A percentile compares a stretch with the other conserved stretches of the same genome.
phyloP scores from a whole-genome alignment of 768 basidiomycete species.

The Podaxis mareebaensis region DNA sequence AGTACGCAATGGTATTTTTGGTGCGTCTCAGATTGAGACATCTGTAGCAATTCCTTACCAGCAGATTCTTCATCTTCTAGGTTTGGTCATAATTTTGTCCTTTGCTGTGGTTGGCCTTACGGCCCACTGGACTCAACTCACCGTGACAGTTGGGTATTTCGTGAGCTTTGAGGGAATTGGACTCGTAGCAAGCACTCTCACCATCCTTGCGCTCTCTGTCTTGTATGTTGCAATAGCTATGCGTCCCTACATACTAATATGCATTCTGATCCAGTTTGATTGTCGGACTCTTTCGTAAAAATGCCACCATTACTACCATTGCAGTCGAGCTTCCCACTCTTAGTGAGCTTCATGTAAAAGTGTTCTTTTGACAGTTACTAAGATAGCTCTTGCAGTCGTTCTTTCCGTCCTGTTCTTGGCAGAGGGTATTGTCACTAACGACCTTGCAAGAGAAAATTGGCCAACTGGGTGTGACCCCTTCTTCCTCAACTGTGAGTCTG shows the following conservation, averaged over 20 bases:
- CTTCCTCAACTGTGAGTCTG: neutral
- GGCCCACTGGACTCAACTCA: neutral
- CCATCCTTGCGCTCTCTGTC: neutral
- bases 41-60: neutral
- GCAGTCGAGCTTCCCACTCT: conserved; percentile 4
- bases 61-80: neutral
- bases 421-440: neutral
- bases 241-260: too few relatives aligned
- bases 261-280: neutral
- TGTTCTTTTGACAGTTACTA: neutral
- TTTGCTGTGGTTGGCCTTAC: neutral
- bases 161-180: conserved; percentile 1
- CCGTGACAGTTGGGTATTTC: neutral
- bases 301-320: neutral
- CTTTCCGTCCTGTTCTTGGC: neutral
- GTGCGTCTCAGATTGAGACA: neutral
- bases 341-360: neutral
- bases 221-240: neutral
- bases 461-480: neutral
- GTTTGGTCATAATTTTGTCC: neutral
- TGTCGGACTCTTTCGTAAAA: conserved; percentile 3
- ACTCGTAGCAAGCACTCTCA: neutral
- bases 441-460: neutral
- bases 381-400: neutral
- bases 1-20: neutral